Percentiles rank a stretch among this genome's conserved stretches.
phyloP scores from a whole-genome alignment of 1,284 basidiomycete species.

The Leccinum huronense region DNA sequence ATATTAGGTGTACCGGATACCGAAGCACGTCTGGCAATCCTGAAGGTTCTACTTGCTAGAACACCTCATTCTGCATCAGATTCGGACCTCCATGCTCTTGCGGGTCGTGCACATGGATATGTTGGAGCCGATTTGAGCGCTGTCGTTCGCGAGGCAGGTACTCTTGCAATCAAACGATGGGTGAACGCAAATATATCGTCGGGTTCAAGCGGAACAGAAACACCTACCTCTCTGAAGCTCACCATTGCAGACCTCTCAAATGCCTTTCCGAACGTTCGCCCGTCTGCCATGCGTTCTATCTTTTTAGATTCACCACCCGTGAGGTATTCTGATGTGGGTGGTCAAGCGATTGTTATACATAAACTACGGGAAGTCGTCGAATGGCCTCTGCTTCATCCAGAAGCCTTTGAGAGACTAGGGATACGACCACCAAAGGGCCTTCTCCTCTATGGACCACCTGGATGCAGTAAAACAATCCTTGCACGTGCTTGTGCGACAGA shows the following conservation, averaged over 20 bases:
- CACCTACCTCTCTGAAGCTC: constrained; percentile 44
- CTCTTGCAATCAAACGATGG: constrained; percentile 86
- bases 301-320: constrained; percentile 86
- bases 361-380: constrained; percentile 88
- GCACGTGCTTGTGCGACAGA: constrained; percentile 94
- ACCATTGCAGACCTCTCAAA: constrained; percentile 64
- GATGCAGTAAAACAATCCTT: constrained; percentile 95
- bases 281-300: constrained; percentile 92
- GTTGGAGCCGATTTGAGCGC: constrained; percentile 96
- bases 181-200: constrained; percentile 40
- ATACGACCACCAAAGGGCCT: constrained; percentile 89
- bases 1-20: constrained; percentile 82
- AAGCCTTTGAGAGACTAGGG: constrained; percentile 84
- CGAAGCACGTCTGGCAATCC: constrained; percentile 78
- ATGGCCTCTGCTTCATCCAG: constrained; percentile 89
- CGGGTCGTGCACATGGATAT: constrained; percentile 89
- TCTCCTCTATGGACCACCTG: constrained; percentile 94
- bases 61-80: constrained; percentile 74
- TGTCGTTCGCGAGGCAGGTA: constrained; percentile 91
- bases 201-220: constrained; percentile 11
- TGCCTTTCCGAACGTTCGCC: constrained; percentile 79
- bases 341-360: constrained; percentile 76
- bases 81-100: constrained; percentile 64
- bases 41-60: constrained; percentile 77
- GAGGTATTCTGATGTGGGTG: constrained; percentile 87